Evolutionary conservation across 23 red algal species (phyloP), one percentile per base, ranked within the genome.

Genomic region (Chondrus crispus): DNA sequence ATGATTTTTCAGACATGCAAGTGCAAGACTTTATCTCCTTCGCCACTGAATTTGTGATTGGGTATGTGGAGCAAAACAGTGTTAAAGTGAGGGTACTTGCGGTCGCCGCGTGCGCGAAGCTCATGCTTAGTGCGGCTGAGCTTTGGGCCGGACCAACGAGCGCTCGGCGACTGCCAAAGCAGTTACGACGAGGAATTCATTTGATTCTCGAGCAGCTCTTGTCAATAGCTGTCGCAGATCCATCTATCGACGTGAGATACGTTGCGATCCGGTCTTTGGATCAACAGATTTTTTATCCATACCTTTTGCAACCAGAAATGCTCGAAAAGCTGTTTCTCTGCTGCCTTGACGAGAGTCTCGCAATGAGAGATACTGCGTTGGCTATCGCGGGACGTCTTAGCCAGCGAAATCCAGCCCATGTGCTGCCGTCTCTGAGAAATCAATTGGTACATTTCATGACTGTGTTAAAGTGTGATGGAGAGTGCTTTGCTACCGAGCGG

Each of bases 291-390:
- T 82, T 92, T 73, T 73, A 50, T 5, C 60, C 54, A 9, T 90
- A 98, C 46, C 82, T 98, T 16, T 33, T 93, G 26, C 96, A 98
- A 53, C 93, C 93, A 42, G 87, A 95, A 44, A 72, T 68, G 51
- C 76, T 98, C 19, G 64, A 88, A 29, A 89, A 62, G 29, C 72
- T 96, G 28, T 92, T 90, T 9, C 41, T 94, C 48, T 91, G 85
- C 32, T 85, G 96, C 3, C 91, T 96, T 74, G 97, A 99, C 64
- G 94, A 96, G 60, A 94, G 90, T 37, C 52, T 94, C 39, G 85
- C 46, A 39, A 91, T 99, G 10, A 45, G 86, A 12, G 88, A 90
- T 39, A 48, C 63, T 18, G 94, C 97, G 3, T 49, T 99, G 14
- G 78, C 85, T 22, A 69, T 99, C 3, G 91, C 82, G 3, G 82